Conservation (phyloP, 768 basidiomycete genomes). For the Xanthoconium purpureum region DNA sequence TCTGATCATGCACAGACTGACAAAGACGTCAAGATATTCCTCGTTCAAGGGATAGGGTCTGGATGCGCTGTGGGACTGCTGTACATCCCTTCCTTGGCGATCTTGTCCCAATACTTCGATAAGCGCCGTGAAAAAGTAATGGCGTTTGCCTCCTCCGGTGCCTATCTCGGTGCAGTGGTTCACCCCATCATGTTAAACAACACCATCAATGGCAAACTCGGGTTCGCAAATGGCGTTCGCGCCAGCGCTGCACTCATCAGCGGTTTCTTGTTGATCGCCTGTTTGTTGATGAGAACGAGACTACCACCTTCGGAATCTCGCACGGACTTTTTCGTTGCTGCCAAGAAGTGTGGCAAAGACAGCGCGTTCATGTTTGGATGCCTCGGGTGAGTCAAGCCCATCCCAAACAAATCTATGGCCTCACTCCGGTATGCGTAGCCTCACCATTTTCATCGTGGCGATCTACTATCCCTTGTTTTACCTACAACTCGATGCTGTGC, state of each 20-base stretch:
- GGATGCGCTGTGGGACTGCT: conserved; percentile 48
- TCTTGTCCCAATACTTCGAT: conserved; percentile 54
- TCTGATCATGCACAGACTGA: background rate
- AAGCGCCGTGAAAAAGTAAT: conserved; percentile 47
- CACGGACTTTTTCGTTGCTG: conserved; percentile 18
- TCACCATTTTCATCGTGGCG: conserved; percentile 36
- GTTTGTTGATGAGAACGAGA: conserved; percentile 39
- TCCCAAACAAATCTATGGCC: background rate
- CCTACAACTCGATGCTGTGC: conserved; percentile 52
- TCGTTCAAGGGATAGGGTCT: conserved; percentile 48
- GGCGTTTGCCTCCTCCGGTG: conserved; percentile 54
- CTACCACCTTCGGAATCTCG: conserved; percentile 32
- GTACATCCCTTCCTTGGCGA: conserved; percentile 46
- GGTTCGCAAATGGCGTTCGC: conserved; percentile 45
- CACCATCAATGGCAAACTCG: conserved; percentile 38
- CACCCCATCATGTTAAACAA: conserved; percentile 65
- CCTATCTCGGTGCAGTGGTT: conserved; percentile 57
- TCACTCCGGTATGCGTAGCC: conserved; percentile 8
- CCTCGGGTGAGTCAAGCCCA: conserved; percentile 18
- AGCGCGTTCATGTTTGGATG: conserved; percentile 28
- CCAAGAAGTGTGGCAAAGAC: conserved; percentile 6
- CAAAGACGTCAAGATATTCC: conserved; percentile 39
- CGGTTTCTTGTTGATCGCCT: conserved; percentile 38
- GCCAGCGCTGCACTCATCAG: conserved; percentile 40
- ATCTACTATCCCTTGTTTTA: conserved; percentile 60